Evolutionary conservation across 768 basidiomycete species (phyloP).

Genomic region (Naganishia vaughanmartiniae): DNA sequence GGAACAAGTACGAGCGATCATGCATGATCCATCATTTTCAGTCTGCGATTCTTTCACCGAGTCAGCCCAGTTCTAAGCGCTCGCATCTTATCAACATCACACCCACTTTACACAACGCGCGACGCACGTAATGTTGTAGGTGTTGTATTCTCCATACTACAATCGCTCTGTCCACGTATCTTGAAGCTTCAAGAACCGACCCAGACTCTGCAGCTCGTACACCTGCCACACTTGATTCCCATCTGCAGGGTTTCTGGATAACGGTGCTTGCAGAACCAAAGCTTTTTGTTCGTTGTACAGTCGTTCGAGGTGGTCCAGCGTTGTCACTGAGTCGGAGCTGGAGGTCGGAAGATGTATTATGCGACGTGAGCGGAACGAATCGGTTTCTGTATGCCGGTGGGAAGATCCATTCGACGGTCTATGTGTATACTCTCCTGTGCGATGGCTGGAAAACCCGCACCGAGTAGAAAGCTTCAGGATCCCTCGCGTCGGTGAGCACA

Average conservation of each 20-base stretch:
- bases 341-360: background rate
- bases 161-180: no score
- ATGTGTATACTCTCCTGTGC: background rate
- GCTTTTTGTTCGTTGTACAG: background rate
- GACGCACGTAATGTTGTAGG: no score
- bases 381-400: background rate
- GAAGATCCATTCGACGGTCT: background rate
- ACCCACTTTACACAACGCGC: no score
- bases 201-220: constrained; percentile 13
- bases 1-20: no score
- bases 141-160: no score
- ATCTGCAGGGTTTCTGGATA: background rate
- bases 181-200: constrained; percentile 6
- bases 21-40: no score
- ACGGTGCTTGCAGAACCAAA: background rate
- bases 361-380: constrained; percentile 15
- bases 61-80: no score
- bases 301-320: background rate
- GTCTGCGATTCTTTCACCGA: no score
- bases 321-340: background rate
- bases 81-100: no score
- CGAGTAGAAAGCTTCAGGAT: background rate
- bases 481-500: background rate
- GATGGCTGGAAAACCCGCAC: background rate
- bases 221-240: constrained; percentile 13